These are phyloP conservation scores for Globisporangium radiosum DNA, from an alignment of 352 stramenopile species.

Conservation along the genomic window DNA sequence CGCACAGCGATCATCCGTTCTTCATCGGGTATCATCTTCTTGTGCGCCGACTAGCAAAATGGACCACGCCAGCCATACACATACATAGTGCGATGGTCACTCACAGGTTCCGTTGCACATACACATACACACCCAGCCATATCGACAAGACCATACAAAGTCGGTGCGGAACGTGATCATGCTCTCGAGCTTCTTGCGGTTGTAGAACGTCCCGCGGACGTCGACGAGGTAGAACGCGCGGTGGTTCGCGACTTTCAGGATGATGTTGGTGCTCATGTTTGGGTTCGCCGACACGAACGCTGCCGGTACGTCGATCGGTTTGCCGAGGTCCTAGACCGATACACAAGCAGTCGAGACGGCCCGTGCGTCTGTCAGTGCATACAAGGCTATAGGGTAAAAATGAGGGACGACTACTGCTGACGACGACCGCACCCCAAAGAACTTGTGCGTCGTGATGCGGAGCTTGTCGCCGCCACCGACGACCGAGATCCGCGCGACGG, in stretches of 20 bases:
- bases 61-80: no score
- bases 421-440: constrained; percentile 56
- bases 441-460: constrained; percentile 84
- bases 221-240: constrained; percentile 79
- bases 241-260: constrained; percentile 71
- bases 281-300: constrained; percentile 66
- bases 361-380: no score
- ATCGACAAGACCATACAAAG: constrained; percentile 38
- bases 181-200: constrained; percentile 80
- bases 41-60: constrained; percentile 41
- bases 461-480: constrained; percentile 72
- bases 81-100: neutral
- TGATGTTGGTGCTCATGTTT: constrained; percentile 85
- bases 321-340: constrained; percentile 38
- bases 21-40: constrained; percentile 62
- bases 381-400: neutral
- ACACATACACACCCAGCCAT: neutral
- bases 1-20: constrained; percentile 49
- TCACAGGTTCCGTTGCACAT: neutral
- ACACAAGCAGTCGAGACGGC: neutral
- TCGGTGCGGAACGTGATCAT: constrained; percentile 83
- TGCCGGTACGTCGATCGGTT: constrained; percentile 62
- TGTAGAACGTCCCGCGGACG: constrained; percentile 76
- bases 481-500: constrained; percentile 73
- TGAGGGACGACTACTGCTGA: neutral